phyloP scores from a whole-genome alignment of 805 yeast genomes.

The Ogataea haglerorum region DNA sequence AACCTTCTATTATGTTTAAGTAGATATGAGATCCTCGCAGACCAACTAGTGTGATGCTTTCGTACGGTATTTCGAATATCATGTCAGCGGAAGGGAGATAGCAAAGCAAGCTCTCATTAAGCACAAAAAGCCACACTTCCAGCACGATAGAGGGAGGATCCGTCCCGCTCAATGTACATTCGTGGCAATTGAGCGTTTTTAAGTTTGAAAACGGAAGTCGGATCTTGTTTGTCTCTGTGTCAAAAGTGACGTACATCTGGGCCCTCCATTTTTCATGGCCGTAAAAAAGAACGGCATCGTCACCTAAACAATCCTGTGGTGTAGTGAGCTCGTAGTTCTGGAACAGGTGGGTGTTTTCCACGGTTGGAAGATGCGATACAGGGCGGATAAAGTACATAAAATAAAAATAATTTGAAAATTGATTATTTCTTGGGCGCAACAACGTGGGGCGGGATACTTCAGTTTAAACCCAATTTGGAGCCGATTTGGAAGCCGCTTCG shows the following conservation, averaged over 20 bases:
- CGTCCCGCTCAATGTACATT: not conserved
- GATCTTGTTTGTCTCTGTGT: constrained; percentile 1
- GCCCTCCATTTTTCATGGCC: constrained; percentile 18
- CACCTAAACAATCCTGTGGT: constrained; percentile 23
- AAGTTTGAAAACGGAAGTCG: constrained; percentile 11
- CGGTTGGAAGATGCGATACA: constrained; percentile 26
- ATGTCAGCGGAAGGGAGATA: constrained; percentile 15
- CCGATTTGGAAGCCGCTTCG: too few relatives aligned
- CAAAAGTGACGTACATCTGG: constrained; percentile 10
- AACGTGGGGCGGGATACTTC: not conserved
- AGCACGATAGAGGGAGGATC: constrained; percentile 2
- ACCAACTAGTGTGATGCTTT: constrained; percentile 18
- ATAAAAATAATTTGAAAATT: not conserved
- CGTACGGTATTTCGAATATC: constrained; percentile 23
- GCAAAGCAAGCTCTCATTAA: constrained; percentile 22
- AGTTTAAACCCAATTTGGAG: too few relatives aligned
- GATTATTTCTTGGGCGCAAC: not conserved
- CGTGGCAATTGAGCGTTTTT: not conserved
- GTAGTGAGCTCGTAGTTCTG: constrained; percentile 22
- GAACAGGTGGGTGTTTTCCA: constrained; percentile 30
- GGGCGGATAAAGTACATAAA: constrained; percentile 13
- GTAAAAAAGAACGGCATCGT: constrained; percentile 17
- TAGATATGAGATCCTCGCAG: constrained; percentile 15
- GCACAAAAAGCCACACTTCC: constrained; percentile 24
- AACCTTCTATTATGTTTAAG: constrained; percentile 9